phyloP scores from a whole-genome alignment of 495 filamentous ascomycete genomes.

The Pseudotulostoma volvatum region DNA sequence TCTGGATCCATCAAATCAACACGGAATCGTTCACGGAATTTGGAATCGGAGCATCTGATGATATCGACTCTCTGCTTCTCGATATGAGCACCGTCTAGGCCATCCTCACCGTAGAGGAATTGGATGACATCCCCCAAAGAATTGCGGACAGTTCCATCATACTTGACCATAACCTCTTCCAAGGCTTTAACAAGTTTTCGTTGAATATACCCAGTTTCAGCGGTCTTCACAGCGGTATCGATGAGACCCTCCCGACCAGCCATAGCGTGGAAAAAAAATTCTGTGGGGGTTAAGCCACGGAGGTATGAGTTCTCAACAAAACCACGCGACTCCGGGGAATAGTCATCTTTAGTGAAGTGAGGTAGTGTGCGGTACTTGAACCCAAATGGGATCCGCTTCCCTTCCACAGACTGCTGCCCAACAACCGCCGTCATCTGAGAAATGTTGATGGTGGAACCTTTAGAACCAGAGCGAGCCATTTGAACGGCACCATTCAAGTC shows the following conservation, averaged over 20 bases:
- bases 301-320: slow-evolving; percentile 99
- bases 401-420: slow-evolving; percentile 93
- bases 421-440: slow-evolving; percentile 98
- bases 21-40: slow-evolving; percentile 64
- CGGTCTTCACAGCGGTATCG: slow-evolving; percentile 98
- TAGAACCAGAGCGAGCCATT: slow-evolving; percentile 92
- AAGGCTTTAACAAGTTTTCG: slow-evolving; percentile 94
- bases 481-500: slow-evolving; percentile 89
- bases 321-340: slow-evolving; percentile 87
- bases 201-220: slow-evolving; percentile 98
- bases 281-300: slow-evolving; percentile 81
- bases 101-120: slow-evolving; percentile 96
- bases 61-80: slow-evolving; percentile 83
- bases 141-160: slow-evolving; percentile 94
- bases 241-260: slow-evolving; percentile 99
- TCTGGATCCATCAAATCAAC: slow-evolving; percentile 91
- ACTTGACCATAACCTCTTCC: slow-evolving; percentile 94
- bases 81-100: slow-evolving; percentile 76
- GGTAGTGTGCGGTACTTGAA: slow-evolving; percentile 97
- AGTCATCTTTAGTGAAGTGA: slow-evolving; percentile 98
- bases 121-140: slow-evolving; percentile 94
- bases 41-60: slow-evolving; percentile 52
- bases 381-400: slow-evolving; percentile 97
- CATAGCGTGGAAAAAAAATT: slow-evolving; percentile 99
- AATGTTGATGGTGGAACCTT: slow-evolving; percentile 97